phyloP scores from a whole-genome alignment of 495 filamentous ascomycete species.

The Trichocladium antarcticum region DNA sequence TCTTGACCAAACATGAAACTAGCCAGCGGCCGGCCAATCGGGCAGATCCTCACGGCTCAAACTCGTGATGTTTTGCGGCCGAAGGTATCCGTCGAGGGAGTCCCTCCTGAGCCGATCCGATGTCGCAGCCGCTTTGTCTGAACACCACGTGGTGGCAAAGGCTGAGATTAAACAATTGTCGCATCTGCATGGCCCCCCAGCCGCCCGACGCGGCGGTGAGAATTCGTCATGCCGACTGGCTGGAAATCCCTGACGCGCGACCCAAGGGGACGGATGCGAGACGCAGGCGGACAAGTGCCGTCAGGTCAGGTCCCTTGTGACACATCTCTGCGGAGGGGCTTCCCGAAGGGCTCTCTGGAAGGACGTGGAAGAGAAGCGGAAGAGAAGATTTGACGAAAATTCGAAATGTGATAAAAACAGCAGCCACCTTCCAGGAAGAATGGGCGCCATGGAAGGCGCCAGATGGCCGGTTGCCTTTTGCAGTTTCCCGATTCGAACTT shows the following conservation, averaged over 20 bases:
- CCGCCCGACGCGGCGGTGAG: background rate
- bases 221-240: background rate
- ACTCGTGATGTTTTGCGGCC: background rate
- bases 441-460: no score
- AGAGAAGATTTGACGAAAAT: no score
- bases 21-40: background rate
- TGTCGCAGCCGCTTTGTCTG: background rate
- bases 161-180: background rate
- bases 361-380: no score
- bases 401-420: no score
- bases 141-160: background rate
- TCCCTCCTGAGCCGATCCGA: background rate
- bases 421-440: no score
- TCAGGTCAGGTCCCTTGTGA: background rate
- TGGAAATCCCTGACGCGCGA: background rate
- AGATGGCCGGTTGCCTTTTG: no score
- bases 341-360: no score
- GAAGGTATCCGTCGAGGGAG: background rate
- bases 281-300: background rate
- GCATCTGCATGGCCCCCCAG: background rate
- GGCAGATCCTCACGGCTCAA: background rate
- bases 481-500: no score
- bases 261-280: conserved; percentile 6
- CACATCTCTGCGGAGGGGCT: no score
- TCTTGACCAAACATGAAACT: background rate